Evolutionary conservation across 345 rosid species (phyloP).

Genomic region (Iberis pinnata): DNA sequence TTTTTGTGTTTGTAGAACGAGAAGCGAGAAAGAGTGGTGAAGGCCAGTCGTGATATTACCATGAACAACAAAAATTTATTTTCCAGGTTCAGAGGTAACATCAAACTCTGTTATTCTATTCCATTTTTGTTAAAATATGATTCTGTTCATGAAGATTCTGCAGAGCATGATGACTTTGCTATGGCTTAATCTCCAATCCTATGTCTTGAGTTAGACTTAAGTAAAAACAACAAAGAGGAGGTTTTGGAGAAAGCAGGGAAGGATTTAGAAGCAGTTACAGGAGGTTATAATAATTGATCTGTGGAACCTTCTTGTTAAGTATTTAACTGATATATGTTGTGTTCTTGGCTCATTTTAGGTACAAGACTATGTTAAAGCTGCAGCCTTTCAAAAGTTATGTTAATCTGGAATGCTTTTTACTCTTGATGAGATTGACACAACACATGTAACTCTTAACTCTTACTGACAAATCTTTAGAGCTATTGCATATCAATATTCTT

Average conservation of each 20-base stretch:
- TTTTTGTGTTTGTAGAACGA: no score
- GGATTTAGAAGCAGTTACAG: slow-evolving; percentile 57
- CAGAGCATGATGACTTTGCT: background rate
- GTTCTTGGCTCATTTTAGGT: slow-evolving; percentile 43
- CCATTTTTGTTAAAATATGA: no score
- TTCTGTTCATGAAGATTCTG: no score
- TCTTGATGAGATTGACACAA: slow-evolving; percentile 76
- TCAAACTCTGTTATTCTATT: no score
- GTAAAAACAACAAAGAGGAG: slow-evolving; percentile 63
- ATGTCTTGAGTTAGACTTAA: no score
- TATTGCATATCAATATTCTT: slow-evolving; percentile 76
- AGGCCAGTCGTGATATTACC: no score
- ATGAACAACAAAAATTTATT: no score
- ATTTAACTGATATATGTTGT: background rate
- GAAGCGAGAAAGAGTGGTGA: no score
- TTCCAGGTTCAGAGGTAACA: no score
- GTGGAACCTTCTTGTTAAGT: slow-evolving; percentile 46
- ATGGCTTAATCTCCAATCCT: background rate
- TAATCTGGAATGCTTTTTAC: slow-evolving; percentile 50
- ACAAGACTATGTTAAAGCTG: slow-evolving; percentile 95
- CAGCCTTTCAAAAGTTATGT: slow-evolving; percentile 78
- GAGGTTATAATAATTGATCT: slow-evolving; percentile 82
- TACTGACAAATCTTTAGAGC: slow-evolving; percentile 59
- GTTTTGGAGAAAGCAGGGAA: slow-evolving; percentile 77
- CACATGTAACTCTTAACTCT: slow-evolving; percentile 52